phyloP scores from a whole-genome alignment of 495 filamentous ascomycete genomes.

The Aspergillus heteromorphus region DNA sequence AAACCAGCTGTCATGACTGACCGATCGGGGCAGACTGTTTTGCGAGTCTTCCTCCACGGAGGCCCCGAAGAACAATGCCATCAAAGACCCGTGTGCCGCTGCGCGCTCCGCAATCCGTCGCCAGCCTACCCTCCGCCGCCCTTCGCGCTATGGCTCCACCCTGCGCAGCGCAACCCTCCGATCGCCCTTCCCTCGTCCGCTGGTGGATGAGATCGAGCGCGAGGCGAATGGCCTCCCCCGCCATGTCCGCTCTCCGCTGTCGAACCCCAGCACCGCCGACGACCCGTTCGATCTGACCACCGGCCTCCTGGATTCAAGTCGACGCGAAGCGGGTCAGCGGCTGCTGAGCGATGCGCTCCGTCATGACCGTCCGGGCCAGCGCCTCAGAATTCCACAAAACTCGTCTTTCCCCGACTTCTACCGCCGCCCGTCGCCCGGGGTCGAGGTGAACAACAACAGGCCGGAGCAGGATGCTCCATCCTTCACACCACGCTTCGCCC shows the following conservation, averaged over 20 bases:
- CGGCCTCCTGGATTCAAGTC: conserved; percentile 23
- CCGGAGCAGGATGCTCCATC: conserved; percentile 20
- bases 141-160: conserved; percentile 26
- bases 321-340: conserved; percentile 30
- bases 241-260: conserved; percentile 26
- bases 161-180: conserved; percentile 29
- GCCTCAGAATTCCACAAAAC: conserved; percentile 31
- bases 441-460: conserved; percentile 9
- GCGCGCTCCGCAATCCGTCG: conserved; percentile 72
- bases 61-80: conserved; percentile 51
- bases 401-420: conserved; percentile 21
- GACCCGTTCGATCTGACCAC: conserved; percentile 30
- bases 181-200: conserved; percentile 31
- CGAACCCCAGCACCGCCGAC: conserved; percentile 24
- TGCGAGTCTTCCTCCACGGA: conserved; percentile 46
- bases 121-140: conserved; percentile 38
- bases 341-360: conserved; percentile 27
- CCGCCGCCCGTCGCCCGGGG: conserved; percentile 17
- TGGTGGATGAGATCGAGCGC: conserved; percentile 42
- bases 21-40: conserved; percentile 45
- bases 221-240: conserved; percentile 24
- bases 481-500: conserved; percentile 42
- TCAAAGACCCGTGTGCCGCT: conserved; percentile 52
- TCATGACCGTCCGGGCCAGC: conserved; percentile 26
- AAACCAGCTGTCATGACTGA: conserved; percentile 15